Evolutionary conservation across 2,329 filamentous ascomycete genomes (phyloP), one percentile per base, ranked within the genome.

Genomic region (Penicillium sp.): DNA sequence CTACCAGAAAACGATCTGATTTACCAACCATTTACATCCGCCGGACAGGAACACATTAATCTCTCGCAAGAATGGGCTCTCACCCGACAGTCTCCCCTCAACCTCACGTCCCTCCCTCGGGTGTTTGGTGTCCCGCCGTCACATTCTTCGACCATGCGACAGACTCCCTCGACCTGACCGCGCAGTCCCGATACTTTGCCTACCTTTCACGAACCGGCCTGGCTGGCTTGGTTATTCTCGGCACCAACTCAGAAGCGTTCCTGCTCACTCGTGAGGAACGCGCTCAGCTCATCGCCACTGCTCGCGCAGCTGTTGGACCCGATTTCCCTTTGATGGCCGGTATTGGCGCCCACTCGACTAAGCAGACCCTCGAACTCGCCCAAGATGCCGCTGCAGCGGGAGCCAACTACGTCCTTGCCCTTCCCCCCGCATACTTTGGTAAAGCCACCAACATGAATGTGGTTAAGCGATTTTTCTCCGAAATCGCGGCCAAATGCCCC

Each of bases 341-440:
- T 35, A 84, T 86, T 7, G 82, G 85, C 26, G 86, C 83, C 1
- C 86, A 89, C 73, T 88, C 85, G n/a, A 88, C 85, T 1, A 81
- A 82, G 61, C 87, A 89, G 74, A 84, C 85, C 3, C 79, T 87
- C 1, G 83, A 87, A 71, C 83, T 82, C 63, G 80, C 87, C 57
- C 68, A 70, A 43, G 87, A 89, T 67, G 87, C 87, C 0, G 77
- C 79, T 25, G 79, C 79, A 1, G 87, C 85, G 0, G 87, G 86
- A n/a, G 85, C 86, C 37, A 78, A 89, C 75, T 89, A 85, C 67
- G 80, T 80, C 0, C 78, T 89, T 19, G 81, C 89, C 13, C 80
- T 89, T 38, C 86, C 87, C 1, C 82, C 84, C 2, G 86, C 82
- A 3, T 89, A 89, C 74, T 89, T 89, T 70, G 85, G 84, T 65